phyloP scores from a whole-genome alignment of 352 stramenopile genomes.

The Globisporangium middletonii region DNA sequence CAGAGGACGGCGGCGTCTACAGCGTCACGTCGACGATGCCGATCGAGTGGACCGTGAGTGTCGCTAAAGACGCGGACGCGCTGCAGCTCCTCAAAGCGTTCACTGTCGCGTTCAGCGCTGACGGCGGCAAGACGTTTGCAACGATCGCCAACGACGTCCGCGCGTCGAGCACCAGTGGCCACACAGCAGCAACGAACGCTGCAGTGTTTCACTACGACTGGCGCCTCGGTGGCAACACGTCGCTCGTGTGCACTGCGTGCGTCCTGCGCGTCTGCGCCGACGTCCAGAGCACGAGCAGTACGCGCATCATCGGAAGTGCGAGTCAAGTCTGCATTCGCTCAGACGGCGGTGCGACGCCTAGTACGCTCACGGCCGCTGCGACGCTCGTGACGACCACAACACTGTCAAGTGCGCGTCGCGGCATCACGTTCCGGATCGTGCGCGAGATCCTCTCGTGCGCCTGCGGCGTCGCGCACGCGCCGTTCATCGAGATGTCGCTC shows the following conservation, averaged over 20 bases:
- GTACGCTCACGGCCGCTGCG: slow-evolving; percentile 1
- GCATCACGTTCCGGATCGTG: slow-evolving; percentile 46
- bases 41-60: slow-evolving; percentile 33
- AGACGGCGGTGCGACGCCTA: slow-evolving; percentile 21
- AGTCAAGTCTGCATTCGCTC: slow-evolving; percentile 43
- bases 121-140: slow-evolving; percentile 26
- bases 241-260: slow-evolving; percentile 35
- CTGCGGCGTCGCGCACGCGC: slow-evolving; percentile 34
- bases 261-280: slow-evolving; percentile 39
- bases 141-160: slow-evolving; percentile 21
- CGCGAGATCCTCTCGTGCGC: slow-evolving; percentile 38
- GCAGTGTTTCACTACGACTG: slow-evolving; percentile 38
- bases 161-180: slow-evolving; percentile 4
- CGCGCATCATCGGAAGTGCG: slow-evolving; percentile 1
- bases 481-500: slow-evolving; percentile 35
- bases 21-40: slow-evolving; percentile 31
- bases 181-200: not conserved
- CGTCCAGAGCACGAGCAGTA: not conserved
- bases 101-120: slow-evolving; percentile 40
- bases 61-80: slow-evolving; percentile 7
- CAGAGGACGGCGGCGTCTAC: slow-evolving; percentile 35
- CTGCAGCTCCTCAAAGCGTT: slow-evolving; percentile 20
- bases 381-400: not conserved
- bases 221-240: slow-evolving; percentile 30
- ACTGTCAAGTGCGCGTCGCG: slow-evolving; percentile 2